phyloP scores from a whole-genome alignment of 2,329 filamentous ascomycete genomes.

The Corynespora cassiicola region DNA sequence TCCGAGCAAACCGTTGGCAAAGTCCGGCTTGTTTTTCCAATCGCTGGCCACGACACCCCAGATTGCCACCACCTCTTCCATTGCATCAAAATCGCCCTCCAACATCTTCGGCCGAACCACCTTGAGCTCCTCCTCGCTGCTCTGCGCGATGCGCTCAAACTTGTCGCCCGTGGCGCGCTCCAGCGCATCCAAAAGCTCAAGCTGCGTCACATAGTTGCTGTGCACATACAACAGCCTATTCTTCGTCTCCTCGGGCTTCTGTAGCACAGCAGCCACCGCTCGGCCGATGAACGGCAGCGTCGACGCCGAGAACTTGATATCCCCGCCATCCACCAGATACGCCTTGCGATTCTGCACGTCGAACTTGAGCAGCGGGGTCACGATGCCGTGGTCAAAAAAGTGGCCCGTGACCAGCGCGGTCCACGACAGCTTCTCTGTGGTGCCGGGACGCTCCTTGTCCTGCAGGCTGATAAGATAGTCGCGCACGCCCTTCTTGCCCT shows the following conservation, averaged over 20 bases:
- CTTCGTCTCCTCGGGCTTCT: conserved; percentile 52
- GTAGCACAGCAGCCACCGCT: conserved; percentile 60
- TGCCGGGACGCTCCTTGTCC: conserved; percentile 45
- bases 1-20: conserved; percentile 40
- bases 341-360: conserved; percentile 59
- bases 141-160: conserved; percentile 56
- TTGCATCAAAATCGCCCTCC: conserved; percentile 36
- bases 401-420: conserved; percentile 65
- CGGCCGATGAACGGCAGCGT: conserved; percentile 61
- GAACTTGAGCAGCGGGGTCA: conserved; percentile 58
- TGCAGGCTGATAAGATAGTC: conserved; percentile 57
- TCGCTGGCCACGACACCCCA: conserved; percentile 43
- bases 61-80: conserved; percentile 41
- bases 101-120: conserved; percentile 38
- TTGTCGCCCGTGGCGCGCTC: conserved; percentile 61
- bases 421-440: conserved; percentile 58
- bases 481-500: conserved; percentile 53
- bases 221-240: conserved; percentile 67
- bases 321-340: conserved; percentile 64
- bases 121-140: conserved; percentile 37
- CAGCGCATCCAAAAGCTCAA: conserved; percentile 61
- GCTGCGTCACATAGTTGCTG: conserved; percentile 65
- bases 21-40: conserved; percentile 37
- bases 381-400: conserved; percentile 69
- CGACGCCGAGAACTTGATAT: conserved; percentile 60